Percentiles rank a stretch among this genome's conserved stretches.
Conservation (phyloP, 2,329 filamentous ascomycete genomes). For the Cordyceps cicadae region DNA sequence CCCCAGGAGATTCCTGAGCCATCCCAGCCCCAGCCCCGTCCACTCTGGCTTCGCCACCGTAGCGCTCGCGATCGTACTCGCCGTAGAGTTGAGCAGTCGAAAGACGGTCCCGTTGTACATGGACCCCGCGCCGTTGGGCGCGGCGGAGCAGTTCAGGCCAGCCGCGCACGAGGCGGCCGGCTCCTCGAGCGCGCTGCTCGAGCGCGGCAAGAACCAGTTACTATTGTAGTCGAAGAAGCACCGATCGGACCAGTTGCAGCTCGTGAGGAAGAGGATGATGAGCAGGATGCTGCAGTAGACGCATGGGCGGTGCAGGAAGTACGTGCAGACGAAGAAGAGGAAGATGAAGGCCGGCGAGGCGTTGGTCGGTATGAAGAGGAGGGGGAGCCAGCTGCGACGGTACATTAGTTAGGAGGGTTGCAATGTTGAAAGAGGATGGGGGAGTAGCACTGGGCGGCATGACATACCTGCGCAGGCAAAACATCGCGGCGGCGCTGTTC, state of each 20-base stretch:
- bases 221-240: conserved; percentile 89
- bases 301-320: conserved; percentile 92
- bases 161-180: conserved; percentile 17
- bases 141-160: conserved; percentile 15
- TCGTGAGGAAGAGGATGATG: conserved; percentile 86
- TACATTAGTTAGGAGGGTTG: background rate
- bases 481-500: conserved; percentile 36
- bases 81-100: conserved; percentile 60
- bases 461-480: conserved; percentile 51
- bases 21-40: conserved; percentile 74
- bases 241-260: conserved; percentile 79
- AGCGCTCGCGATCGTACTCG: conserved; percentile 56
- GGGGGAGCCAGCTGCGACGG: conserved; percentile 64
- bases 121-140: conserved; percentile 16
- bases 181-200: conserved; percentile 21
- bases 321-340: conserved; percentile 85
- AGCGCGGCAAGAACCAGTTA: conserved; percentile 88
- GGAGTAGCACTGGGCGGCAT: background rate
- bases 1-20: conserved; percentile 74
- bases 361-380: conserved; percentile 82
- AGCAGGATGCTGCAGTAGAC: conserved; percentile 97
- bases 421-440: background rate
- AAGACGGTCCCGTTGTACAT: conserved; percentile 41
- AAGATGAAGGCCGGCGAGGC: conserved; percentile 79
- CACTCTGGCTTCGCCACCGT: conserved; percentile 61